Percentiles rank a stretch among this genome's conserved stretches.
These are phyloP conservation scores for Noccaea caerulescens DNA, from an alignment of 345 rosid species.

Conservation along the genomic window DNA sequence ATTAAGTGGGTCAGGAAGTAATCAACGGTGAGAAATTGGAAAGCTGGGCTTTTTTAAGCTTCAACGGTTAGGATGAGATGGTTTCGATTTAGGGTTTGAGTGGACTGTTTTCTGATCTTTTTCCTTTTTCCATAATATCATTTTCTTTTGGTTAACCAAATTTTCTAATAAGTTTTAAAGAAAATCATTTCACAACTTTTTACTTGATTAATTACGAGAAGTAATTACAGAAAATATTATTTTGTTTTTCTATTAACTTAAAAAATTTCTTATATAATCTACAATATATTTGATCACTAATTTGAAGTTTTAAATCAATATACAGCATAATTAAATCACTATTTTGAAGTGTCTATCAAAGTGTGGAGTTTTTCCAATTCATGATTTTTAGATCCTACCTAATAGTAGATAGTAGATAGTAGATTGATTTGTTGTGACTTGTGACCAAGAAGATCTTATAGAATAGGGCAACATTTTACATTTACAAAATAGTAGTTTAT, in stretches of 20 bases:
- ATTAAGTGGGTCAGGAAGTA: background rate
- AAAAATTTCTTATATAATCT: too few relatives aligned
- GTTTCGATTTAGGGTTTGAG: conserved; percentile 31
- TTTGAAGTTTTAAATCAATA: background rate
- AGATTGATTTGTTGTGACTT: background rate
- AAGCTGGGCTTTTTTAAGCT: background rate
- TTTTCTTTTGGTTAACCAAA: too few relatives aligned
- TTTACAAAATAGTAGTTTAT: background rate
- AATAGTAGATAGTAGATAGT: background rate
- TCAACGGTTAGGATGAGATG: conserved; percentile 26
- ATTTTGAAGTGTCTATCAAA: too few relatives aligned
- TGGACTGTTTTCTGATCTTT: background rate
- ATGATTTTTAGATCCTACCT: background rate
- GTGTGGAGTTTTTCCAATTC: too few relatives aligned
- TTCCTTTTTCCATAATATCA: too few relatives aligned
- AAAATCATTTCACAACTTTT: too few relatives aligned
- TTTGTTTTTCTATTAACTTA: too few relatives aligned
- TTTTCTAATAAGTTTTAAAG: background rate
- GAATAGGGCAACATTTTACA: background rate
- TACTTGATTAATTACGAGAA: too few relatives aligned
- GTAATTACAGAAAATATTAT: too few relatives aligned
- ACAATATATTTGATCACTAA: background rate
- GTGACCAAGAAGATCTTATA: conserved; percentile 4
- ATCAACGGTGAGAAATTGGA: conserved; percentile 12
- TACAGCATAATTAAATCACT: too few relatives aligned